These are phyloP conservation scores for Fusarium sp. DNA, from an alignment of 2,329 filamentous ascomycete genomes.

Conservation along the genomic window DNA sequence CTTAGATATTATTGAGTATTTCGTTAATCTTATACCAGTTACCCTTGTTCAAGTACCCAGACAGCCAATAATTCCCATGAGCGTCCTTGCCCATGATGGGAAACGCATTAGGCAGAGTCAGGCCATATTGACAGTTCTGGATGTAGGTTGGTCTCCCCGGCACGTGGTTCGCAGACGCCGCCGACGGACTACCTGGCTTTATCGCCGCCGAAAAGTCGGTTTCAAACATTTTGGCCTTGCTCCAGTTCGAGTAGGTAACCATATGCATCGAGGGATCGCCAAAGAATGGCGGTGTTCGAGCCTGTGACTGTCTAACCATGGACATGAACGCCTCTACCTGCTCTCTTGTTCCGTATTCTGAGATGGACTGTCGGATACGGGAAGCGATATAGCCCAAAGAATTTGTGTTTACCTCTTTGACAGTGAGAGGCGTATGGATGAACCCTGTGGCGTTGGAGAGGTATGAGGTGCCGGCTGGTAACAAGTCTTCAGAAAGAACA, in stretches of 20 bases:
- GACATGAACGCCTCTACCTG: not conserved
- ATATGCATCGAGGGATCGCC: not conserved
- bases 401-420: not conserved
- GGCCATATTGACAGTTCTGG: not conserved
- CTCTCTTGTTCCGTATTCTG: not conserved
- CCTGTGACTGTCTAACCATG: not conserved
- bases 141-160: not conserved
- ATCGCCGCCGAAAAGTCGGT: not conserved
- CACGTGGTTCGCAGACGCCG: not conserved
- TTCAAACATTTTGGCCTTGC: not conserved
- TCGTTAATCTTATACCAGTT: not conserved
- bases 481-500: not conserved
- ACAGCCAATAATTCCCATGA: not conserved
- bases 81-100: not conserved
- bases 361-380: not conserved
- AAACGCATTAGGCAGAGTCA: not conserved
- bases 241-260: not conserved
- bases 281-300: not conserved
- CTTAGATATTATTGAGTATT: not conserved
- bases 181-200: not conserved
- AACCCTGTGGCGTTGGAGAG: not conserved
- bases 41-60: not conserved
- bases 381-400: not conserved
- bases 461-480: not conserved
- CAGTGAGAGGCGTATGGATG: not conserved